Evolutionary conservation across 768 basidiomycete genomes (phyloP), one percentile per base, ranked within the genome.

Genomic region (Thelephora ganbajun): DNA sequence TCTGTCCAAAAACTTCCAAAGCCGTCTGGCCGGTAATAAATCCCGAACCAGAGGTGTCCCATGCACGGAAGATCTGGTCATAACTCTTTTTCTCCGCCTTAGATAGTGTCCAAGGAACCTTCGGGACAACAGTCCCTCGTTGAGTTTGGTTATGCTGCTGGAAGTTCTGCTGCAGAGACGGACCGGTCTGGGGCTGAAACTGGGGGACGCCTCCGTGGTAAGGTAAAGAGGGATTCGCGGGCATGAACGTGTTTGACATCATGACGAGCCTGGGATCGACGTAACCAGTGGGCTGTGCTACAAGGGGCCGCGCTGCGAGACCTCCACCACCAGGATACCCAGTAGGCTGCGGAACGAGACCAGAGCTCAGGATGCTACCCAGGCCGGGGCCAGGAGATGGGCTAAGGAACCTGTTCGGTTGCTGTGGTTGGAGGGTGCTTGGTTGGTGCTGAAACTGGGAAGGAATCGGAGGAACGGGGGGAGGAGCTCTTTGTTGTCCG

Each of bases 21-120:
- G 93, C 94, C 13, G 77, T 85, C 53, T 73, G 66, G 22, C 96
- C 93, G 43, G 65, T 76, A 58, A 99, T 88, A 63, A 93, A 98
- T 0, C 92, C 91, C 0, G 78, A 77, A 6, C 72, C 69, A 35
- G 76, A 71, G 0, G 78, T 64, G 59, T 97, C 94, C 96, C 96
- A 99, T n/a, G 88, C 83, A 50, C 94, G 72, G 68, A 99, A 99
- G 57, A 98, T 93, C 57, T 84, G 76, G 60, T 98, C 89, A 57
- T 98, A 99, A 53, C 83, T 83, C 69, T 96, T 94, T 73, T 93
- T 93, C 70, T 99, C 96, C 5, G 77, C 74, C 62, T 86, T 85
- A 3, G 78, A 78, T 46, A 97, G 66, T 0, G 80, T 76, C 96
- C 96, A 99, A 0, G 89, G 78, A 35, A 96, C 70, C 56, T 76